A percentile compares a stretch with the other conserved stretches of the same genome.
Evolutionary conservation across 1,284 basidiomycete genomes (phyloP).

Genomic region (Takashimella koratensis): DNA sequence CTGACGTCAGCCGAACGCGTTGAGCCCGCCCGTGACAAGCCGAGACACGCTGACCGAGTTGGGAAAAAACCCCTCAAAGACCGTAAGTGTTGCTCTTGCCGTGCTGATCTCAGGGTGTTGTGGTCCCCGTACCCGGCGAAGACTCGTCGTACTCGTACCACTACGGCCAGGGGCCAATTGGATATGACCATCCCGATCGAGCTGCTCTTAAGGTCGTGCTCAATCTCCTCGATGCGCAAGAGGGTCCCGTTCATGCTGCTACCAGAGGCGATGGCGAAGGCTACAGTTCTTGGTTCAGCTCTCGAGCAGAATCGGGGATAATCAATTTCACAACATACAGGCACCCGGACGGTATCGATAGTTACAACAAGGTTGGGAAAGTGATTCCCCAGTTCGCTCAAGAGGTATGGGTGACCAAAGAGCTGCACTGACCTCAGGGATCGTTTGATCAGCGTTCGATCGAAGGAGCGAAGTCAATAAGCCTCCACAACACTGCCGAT

Average conservation of each 20-base stretch:
- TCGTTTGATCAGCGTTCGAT: too few species aligned
- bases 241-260: too few species aligned
- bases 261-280: too few species aligned
- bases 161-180: constrained; percentile 68
- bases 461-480: too few species aligned
- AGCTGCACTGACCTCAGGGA: too few species aligned
- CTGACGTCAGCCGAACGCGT: constrained; percentile 48
- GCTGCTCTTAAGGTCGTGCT: constrained; percentile 80
- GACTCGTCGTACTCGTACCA: constrained; percentile 88
- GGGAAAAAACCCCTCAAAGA: constrained; percentile 68
- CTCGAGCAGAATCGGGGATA: background rate
- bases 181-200: constrained; percentile 77
- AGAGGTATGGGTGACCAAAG: too few species aligned
- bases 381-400: too few species aligned
- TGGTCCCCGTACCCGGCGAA: constrained; percentile 87
- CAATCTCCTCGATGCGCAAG: constrained; percentile 87
- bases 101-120: constrained; percentile 60
- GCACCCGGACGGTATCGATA: too few species aligned
- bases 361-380: too few species aligned
- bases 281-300: too few species aligned
- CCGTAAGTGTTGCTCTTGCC: constrained; percentile 51
- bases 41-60: constrained; percentile 68
- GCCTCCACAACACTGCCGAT: too few species aligned
- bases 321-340: background rate
- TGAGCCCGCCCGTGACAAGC: constrained; percentile 66